phyloP scores from a whole-genome alignment of 305 asterid genomes.

The Solanum hybrid region DNA sequence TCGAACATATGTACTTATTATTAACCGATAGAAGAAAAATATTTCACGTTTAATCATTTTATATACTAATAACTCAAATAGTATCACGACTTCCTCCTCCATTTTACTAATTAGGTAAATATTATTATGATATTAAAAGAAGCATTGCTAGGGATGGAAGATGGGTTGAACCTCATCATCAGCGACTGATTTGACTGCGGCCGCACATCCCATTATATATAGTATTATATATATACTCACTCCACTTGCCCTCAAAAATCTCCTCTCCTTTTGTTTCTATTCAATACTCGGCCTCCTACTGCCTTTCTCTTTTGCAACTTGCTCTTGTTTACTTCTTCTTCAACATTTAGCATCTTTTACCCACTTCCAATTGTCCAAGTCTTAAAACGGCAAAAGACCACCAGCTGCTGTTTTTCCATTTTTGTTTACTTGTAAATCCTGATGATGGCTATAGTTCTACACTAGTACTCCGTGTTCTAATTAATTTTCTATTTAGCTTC shows the following conservation, averaged over 20 bases:
- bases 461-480: neutral
- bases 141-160: neutral
- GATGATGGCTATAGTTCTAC: neutral
- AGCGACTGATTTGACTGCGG: neutral
- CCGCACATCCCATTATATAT: neutral
- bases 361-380: neutral
- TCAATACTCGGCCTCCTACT: neutral
- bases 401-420: neutral
- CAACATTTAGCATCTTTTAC: neutral
- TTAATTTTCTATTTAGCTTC: too few relatives aligned
- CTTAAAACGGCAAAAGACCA: neutral
- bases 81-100: too few relatives aligned
- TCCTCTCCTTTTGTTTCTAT: neutral
- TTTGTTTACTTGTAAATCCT: neutral
- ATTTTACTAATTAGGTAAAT: too few relatives aligned
- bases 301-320: neutral
- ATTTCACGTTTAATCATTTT: neutral
- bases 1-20: neutral
- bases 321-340: neutral
- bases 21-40: neutral
- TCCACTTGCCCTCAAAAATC: neutral
- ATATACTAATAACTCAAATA: neutral
- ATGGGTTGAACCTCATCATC: too few relatives aligned
- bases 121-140: neutral
- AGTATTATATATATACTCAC: neutral